phyloP scores from a whole-genome alignment of 345 rosid species.

The Trapa incisa region DNA sequence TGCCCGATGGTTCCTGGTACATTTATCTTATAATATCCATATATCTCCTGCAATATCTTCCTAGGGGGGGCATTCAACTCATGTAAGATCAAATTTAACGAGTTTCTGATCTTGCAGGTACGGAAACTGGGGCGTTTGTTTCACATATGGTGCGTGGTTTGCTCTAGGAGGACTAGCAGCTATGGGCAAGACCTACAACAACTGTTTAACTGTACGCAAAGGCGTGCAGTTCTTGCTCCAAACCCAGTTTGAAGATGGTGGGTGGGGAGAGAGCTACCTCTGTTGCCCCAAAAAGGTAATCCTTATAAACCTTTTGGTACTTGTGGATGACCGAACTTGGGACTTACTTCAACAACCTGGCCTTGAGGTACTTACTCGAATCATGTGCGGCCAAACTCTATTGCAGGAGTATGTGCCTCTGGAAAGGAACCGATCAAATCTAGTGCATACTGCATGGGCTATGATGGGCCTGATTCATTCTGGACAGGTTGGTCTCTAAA shows the following conservation, averaged over 20 bases:
- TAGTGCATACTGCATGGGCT: constrained; percentile 45
- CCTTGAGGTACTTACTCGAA: background rate
- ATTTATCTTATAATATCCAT: background rate
- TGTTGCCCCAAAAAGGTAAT: constrained; percentile 38
- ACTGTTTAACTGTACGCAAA: constrained; percentile 19
- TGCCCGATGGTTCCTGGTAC: constrained; percentile 32
- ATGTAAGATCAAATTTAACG: background rate
- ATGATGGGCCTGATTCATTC: constrained; percentile 33
- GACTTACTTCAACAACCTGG: background rate
- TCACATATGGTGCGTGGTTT: constrained; percentile 40
- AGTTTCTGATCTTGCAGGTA: constrained; percentile 12
- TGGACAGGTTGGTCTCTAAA: constrained; percentile 30
- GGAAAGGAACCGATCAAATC: constrained; percentile 32
- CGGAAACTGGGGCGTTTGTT: constrained; percentile 36
- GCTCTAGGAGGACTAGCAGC: constrained; percentile 33
- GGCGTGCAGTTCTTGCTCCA: constrained; percentile 27
- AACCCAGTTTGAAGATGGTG: constrained; percentile 27
- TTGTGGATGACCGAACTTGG: too few relatives aligned
- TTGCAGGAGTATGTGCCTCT: constrained; percentile 27
- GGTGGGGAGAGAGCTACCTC: constrained; percentile 53
- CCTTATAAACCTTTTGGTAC: too few relatives aligned
- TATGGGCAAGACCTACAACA: constrained; percentile 2
- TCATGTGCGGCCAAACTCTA: background rate
- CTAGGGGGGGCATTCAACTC: background rate
- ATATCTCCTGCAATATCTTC: background rate